Base-by-base conservation (phyloP, 192 early-diverging fungal genomes). In the Coemansia sp. region DNA sequence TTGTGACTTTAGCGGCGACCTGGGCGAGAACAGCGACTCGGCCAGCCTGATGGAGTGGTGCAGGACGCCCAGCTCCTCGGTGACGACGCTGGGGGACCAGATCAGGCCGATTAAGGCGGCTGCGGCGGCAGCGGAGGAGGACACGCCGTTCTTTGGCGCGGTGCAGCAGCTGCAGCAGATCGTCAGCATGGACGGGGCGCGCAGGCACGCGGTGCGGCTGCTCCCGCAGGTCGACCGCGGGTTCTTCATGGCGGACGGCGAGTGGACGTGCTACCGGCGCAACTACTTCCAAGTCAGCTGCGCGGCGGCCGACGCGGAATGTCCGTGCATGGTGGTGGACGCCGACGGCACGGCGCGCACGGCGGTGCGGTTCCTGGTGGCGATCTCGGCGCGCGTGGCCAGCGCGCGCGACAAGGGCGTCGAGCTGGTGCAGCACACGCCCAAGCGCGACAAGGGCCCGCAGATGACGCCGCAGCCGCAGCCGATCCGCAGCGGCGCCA, bases 231-330 rank as follows among this genome's bases (percentile, higher is more conserved):
- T 99, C 41, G 95, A 97, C 68, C 88, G 93, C 31, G 96, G 96
- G 14, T 98, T 98, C 79, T 96, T 97, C 60, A 75, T 96, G 43
- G 90, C 95, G 2, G 88, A 90, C 38, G 86, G 85, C 54, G 93
- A 94, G 61, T 98, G 95, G 95, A 95, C 95, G 2, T 96, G 96
- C 64, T 98, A 98, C 73, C 86, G 96, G 6, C 88, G 95, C 68
- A 98, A 98, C 74, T 98, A 96, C 77, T 96, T 96, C 51, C 93
- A 96, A 66, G 85, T 98, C 17, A 83, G 80, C 62, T 67, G 80
- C 65, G 53, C 68, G 6, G 66, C 74, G n/a, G 46, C 61, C 29
- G 66, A 76, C 39, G 69, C 84, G n/a, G 89, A 86, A 27, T 70
- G 88, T 17, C 87, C 89, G 0, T 94, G 93, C 70, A 45, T 94